A percentile compares a stretch with the other conserved stretches of the same genome.
Evolutionary conservation across 441 rosid species (phyloP).

Genomic region (Pelargonium australe): DNA sequence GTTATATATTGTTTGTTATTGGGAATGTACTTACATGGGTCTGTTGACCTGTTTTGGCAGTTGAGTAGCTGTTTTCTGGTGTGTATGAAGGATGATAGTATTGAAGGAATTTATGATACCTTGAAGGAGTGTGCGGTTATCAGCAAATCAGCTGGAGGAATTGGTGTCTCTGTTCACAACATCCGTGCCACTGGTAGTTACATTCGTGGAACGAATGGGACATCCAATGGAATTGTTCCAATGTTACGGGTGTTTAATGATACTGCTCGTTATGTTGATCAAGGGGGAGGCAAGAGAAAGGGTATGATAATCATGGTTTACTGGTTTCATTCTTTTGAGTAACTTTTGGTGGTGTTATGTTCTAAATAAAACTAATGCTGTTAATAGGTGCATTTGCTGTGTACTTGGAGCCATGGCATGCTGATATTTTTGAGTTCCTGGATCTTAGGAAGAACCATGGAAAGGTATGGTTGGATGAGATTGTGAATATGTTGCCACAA

Average conservation of each 20-base stretch:
- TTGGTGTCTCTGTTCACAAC: constrained; percentile 85
- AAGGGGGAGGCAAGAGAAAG: constrained; percentile 95
- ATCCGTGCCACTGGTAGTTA: constrained; percentile 88
- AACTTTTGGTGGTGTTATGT: background rate
- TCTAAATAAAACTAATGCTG: background rate
- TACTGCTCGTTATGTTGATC: constrained; percentile 90
- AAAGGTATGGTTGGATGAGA: constrained; percentile 30
- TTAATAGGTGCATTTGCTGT: constrained; percentile 81
- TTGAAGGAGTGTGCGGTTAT: constrained; percentile 88
- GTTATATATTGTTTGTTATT: no score
- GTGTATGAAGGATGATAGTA: constrained; percentile 91
- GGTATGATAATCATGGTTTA: constrained; percentile 35
- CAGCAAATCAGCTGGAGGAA: constrained; percentile 93
- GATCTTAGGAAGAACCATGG: constrained; percentile 89
- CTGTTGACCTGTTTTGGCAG: constrained; percentile 43
- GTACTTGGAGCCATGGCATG: constrained; percentile 94
- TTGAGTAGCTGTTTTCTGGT: constrained; percentile 82
- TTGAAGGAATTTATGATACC: constrained; percentile 89
- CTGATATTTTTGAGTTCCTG: constrained; percentile 71
- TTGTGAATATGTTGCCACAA: no score
- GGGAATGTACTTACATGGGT: constrained; percentile 1
- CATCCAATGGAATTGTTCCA: constrained; percentile 82
- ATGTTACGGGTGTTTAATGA: constrained; percentile 88
- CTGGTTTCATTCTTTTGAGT: background rate
- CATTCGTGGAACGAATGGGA: constrained; percentile 85